Conservation (phyloP, 768 basidiomycete species). For the Boletus insuetus region DNA sequence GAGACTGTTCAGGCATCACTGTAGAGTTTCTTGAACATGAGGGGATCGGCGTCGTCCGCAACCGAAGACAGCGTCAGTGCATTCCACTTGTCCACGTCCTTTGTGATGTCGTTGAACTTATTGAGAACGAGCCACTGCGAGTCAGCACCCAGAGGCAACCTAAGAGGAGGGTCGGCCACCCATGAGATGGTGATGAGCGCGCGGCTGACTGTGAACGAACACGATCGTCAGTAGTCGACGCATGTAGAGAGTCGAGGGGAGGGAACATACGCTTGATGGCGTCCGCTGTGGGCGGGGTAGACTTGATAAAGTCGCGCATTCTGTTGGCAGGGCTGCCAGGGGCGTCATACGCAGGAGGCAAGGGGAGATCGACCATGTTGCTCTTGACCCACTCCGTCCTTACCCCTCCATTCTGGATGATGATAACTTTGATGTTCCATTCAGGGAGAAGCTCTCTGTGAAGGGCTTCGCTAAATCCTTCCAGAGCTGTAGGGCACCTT, state of each 20-base stretch:
- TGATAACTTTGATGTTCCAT: conserved; percentile 28
- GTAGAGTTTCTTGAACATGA: conserved; percentile 3
- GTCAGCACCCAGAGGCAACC: conserved; percentile 20
- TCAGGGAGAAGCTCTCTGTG: conserved; percentile 22
- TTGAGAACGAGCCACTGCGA: conserved; percentile 12
- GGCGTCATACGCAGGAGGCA: conserved; percentile 16
- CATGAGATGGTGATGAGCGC: conserved; percentile 18
- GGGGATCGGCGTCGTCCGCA: conserved; percentile 21
- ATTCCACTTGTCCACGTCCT: conserved; percentile 13
- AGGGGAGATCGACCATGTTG: conserved; percentile 11
- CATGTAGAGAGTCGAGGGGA: neutral
- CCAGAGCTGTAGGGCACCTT: conserved; percentile 14
- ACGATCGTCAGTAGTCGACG: neutral
- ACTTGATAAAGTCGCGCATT: conserved; percentile 10
- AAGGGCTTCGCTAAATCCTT: conserved; percentile 25
- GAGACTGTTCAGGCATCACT: neutral
- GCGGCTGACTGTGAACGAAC: conserved; percentile 9
- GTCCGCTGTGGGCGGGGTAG: neutral
- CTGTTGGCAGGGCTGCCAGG: conserved; percentile 16
- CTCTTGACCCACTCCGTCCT: conserved; percentile 21
- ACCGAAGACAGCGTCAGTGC: conserved; percentile 13
- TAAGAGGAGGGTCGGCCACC: conserved; percentile 19
- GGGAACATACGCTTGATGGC: conserved; percentile 12
- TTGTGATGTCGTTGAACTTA: conserved; percentile 18
- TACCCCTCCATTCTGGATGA: conserved; percentile 18